phyloP scores from a whole-genome alignment of 2,329 filamentous ascomycete genomes.

The Xylariaceae sp. region DNA sequence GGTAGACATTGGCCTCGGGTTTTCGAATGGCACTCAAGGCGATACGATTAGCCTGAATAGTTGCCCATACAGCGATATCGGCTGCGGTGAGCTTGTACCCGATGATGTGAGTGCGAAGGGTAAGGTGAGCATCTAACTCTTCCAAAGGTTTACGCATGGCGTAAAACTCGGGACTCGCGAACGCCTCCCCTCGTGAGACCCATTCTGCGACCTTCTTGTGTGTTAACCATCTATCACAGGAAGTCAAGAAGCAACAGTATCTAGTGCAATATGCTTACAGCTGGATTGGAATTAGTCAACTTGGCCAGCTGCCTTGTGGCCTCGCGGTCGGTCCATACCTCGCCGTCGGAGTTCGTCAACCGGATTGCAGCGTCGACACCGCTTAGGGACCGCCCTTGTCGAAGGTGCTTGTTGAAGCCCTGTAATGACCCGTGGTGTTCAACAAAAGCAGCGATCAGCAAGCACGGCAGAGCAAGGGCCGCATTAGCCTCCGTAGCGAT shows the following conservation, averaged over 20 bases:
- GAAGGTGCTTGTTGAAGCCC: neutral
- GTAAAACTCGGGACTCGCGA: conserved; percentile 1
- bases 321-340: no score
- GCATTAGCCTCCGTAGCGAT: conserved; percentile 1
- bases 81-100: conserved; percentile 70
- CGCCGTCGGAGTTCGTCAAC: no score
- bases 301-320: no score
- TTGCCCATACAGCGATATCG: conserved; percentile 76
- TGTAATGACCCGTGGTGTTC: neutral
- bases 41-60: conserved; percentile 73
- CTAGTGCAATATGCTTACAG: neutral
- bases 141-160: conserved; percentile 6
- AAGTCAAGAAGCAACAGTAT: neutral
- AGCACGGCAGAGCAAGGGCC: neutral
- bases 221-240: neutral
- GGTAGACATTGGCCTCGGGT: conserved; percentile 66
- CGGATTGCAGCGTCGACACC: no score
- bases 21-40: conserved; percentile 72
- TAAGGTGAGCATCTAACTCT: conserved; percentile 53
- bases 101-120: conserved; percentile 75
- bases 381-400: no score
- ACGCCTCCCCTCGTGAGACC: conserved; percentile 1
- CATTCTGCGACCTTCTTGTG: conserved; percentile 3
- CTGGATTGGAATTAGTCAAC: neutral
- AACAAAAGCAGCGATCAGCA: neutral